Base-by-base conservation (phyloP, 2,329 filamentous ascomycete genomes). In the Neodidymelliopsis sp. region DNA sequence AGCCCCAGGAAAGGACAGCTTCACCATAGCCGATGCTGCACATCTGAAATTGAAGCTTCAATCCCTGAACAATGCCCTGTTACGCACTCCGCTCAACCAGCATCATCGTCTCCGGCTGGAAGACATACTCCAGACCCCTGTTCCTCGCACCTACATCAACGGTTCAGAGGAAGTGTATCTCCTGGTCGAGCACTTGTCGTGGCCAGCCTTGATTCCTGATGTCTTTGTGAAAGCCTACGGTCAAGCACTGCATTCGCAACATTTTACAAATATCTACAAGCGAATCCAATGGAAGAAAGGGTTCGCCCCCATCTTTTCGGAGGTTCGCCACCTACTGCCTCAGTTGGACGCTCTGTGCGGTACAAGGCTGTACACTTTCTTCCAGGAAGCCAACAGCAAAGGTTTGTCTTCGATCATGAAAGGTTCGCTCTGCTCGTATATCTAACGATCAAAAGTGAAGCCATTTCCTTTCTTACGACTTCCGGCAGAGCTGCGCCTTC, bases 401-500 rank as follows among this genome's bases (percentile, higher is more conserved):
- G 59, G 63, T 55, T 53, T 23, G 60, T 44, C 20, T 31, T 18
- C 5, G 8, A 13, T 4, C 20, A 9, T n/a, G n/a, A n/a, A n/a
- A n/a, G n/a, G 3, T 12, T 16, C 19, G n/a, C 7, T 22, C 6
- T 9, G 23, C 15, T 8, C 18, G 18, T 11, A 22, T 15, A 20
- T 4, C 54, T 60, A 16, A 63, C 24, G 19, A 6, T 9, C 1
- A 2, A 7, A 31, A 65, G 63, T 58, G 10, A 45, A 54, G 13
- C 49, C 59, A 2, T 66, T 67, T 27, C 49, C 61, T 2, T 59
- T 68, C 44, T 51, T 63, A 8, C 37, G 31, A 2, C 49, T 68
- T 7, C 63, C 63, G 1, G 49, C 60, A 18, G 63, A 68, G 38
- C 55, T 68, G 8, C 57, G 63, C 2, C 54, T 65, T 2, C 49